phyloP scores from a whole-genome alignment of 2,329 filamentous ascomycete species.

The Sporothrix dimorphospora region DNA sequence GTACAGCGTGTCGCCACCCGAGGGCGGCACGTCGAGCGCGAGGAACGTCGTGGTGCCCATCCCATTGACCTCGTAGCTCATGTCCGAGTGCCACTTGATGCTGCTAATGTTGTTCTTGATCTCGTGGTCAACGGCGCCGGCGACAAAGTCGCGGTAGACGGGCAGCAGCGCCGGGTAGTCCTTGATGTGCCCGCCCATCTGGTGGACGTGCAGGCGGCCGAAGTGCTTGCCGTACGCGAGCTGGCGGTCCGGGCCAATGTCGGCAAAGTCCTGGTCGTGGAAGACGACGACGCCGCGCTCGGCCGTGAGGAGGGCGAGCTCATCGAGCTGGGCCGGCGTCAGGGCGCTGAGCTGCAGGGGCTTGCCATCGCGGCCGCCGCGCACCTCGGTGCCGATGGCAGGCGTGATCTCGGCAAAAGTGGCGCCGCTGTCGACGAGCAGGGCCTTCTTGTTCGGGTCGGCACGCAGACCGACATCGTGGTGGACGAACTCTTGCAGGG shows the following conservation, averaged over 20 bases:
- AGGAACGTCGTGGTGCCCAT: conserved; percentile 36
- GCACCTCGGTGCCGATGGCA: conserved; percentile 29
- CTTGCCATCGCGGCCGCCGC: conserved; percentile 2
- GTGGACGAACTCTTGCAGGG: conserved; percentile 32
- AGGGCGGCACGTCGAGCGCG: conserved; percentile 33
- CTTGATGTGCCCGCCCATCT: conserved; percentile 48
- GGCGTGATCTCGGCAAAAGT: conserved; percentile 29
- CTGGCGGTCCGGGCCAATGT: conserved; percentile 41
- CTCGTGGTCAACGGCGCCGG: conserved; percentile 36
- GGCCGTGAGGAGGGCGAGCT: conserved; percentile 26
- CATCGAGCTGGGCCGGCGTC: conserved; percentile 22
- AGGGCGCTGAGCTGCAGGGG: conserved; percentile 26
- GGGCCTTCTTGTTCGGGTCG: conserved; percentile 27
- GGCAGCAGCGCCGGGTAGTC: conserved; percentile 49
- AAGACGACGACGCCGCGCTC: conserved; percentile 30
- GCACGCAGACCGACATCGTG: conserved; percentile 29
- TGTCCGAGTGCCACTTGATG: conserved; percentile 38
- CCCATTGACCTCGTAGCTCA: conserved; percentile 35
- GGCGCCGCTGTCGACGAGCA: conserved; percentile 29
- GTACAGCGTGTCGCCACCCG: conserved; percentile 35
- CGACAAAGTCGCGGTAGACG: conserved; percentile 40
- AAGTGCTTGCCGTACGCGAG: conserved; percentile 50
- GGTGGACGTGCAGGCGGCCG: conserved; percentile 49
- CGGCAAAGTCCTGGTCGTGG: conserved; percentile 45
- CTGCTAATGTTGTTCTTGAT: conserved; percentile 37